Conservation (phyloP, 208 protist species). For the Sergeia podlipaevii region DNA sequence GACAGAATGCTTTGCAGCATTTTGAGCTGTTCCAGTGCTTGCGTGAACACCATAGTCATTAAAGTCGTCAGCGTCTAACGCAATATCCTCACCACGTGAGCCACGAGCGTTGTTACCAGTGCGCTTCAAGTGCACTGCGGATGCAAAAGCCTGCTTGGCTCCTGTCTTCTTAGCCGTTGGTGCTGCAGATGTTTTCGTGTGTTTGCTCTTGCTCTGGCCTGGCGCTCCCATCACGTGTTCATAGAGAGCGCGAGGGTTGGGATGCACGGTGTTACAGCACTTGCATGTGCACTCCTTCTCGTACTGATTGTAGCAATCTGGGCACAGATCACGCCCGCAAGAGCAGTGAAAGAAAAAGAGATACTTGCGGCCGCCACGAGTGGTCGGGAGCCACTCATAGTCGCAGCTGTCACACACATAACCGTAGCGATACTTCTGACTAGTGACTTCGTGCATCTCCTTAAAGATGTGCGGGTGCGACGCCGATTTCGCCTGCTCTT, state of each 20-base stretch:
- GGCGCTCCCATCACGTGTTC: constrained; percentile 40
- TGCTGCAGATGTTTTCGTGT: background rate
- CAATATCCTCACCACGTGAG: too few species aligned
- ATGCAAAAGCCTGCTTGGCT: background rate
- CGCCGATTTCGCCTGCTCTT: constrained; percentile 72
- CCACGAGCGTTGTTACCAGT: too few species aligned
- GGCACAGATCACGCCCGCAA: constrained; percentile 83
- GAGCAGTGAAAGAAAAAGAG: constrained; percentile 82
- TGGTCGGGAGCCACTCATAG: constrained; percentile 63
- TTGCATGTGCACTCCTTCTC: constrained; percentile 57
- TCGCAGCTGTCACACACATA: constrained; percentile 87
- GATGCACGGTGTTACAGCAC: constrained; percentile 48
- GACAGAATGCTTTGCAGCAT: background rate
- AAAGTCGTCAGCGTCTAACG: too few species aligned
- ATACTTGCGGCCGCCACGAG: constrained; percentile 16
- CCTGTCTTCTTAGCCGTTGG: background rate
- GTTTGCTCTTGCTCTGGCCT: background rate
- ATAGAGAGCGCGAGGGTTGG: constrained; percentile 60
- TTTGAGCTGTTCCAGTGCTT: too few species aligned
- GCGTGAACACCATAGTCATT: too few species aligned
- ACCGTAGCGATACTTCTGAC: constrained; percentile 66
- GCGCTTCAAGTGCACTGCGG: too few species aligned
- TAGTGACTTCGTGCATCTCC: constrained; percentile 31
- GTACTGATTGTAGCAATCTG: constrained; percentile 65
- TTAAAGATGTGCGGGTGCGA: constrained; percentile 77